Conservation (phyloP, 2,329 filamentous ascomycete genomes). For the Sporothrix humicola region DNA sequence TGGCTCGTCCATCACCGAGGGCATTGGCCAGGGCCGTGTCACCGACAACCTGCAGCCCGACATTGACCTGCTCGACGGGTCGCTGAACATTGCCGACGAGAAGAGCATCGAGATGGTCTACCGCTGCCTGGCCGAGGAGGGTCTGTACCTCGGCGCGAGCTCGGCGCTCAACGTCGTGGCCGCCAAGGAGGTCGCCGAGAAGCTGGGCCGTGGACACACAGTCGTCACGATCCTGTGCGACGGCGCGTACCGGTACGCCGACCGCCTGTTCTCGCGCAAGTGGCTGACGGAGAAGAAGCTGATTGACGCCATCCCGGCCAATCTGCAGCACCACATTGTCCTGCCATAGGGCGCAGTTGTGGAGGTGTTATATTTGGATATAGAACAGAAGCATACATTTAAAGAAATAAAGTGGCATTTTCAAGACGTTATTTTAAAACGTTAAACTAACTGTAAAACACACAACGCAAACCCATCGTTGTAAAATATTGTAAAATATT, state of each 20-base stretch:
- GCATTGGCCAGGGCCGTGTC: constrained; percentile 93
- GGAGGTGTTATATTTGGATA: not conserved
- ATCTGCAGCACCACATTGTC: constrained; percentile 92
- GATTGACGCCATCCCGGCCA: constrained; percentile 78
- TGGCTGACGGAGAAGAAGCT: constrained; percentile 91
- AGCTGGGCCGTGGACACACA: constrained; percentile 84
- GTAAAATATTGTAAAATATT: not conserved
- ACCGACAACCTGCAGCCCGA: constrained; percentile 94
- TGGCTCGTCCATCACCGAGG: constrained; percentile 93
- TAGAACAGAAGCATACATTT: not conserved
- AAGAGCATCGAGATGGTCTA: constrained; percentile 99
- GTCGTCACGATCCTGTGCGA: constrained; percentile 95
- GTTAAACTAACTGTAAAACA: not conserved
- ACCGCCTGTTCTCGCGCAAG: constrained; percentile 86
- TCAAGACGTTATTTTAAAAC: not conserved
- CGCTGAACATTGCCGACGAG: constrained; percentile 83
- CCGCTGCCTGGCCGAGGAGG: constrained; percentile 92
- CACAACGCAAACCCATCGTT: no score
- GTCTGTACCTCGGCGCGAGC: constrained; percentile 91
- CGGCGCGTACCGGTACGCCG: constrained; percentile 96
- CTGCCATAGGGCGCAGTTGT: constrained; percentile 62
- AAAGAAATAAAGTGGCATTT: not conserved
- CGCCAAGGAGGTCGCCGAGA: constrained; percentile 90
- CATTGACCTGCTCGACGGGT: constrained; percentile 81
- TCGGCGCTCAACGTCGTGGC: constrained; percentile 94